Conservation (phyloP, 768 basidiomycete genomes). For the Boletus insuetus region DNA sequence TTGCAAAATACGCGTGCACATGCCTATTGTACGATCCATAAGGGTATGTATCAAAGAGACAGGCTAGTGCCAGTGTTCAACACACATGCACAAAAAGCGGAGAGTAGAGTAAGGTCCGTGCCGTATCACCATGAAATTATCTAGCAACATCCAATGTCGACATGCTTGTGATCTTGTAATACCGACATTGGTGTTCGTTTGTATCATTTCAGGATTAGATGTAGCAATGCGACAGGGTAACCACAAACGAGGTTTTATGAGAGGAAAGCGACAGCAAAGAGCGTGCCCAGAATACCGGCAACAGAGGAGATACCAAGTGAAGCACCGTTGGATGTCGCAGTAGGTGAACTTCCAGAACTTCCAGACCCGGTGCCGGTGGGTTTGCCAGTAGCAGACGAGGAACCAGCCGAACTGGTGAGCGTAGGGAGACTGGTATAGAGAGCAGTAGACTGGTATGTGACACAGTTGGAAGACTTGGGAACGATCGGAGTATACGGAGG, state of each 20-base stretch:
- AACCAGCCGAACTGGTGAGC: not conserved
- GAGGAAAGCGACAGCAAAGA: conserved; percentile 38
- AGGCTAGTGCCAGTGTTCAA: conserved; percentile 25
- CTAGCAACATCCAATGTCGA: not conserved
- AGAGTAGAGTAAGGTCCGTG: conserved; percentile 7
- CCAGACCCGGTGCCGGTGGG: conserved; percentile 13
- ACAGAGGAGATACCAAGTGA: conserved; percentile 30
- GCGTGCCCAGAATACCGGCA: conserved; percentile 34
- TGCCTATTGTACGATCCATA: conserved; percentile 12
- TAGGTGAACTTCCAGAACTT: conserved; percentile 13
- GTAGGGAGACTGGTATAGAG: conserved; percentile 34
- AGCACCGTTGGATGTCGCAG: conserved; percentile 22
- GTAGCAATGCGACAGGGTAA: not conserved
- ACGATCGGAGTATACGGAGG: conserved; percentile 41
- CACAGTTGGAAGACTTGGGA: conserved; percentile 46
- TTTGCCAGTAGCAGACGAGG: not conserved
- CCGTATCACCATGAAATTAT: conserved; percentile 6
- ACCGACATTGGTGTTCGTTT: not conserved
- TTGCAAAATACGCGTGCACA: not conserved
- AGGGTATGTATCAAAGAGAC: conserved; percentile 20
- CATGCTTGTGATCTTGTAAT: not conserved
- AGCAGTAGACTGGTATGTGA: conserved; percentile 33
- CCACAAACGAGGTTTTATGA: conserved; percentile 23
- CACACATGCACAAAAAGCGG: conserved; percentile 14
- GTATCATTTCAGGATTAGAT: conserved; percentile 2